Base-by-base conservation (phyloP, 2,329 filamentous ascomycete genomes). In the Arthrobotrys sphaeroides region DNA sequence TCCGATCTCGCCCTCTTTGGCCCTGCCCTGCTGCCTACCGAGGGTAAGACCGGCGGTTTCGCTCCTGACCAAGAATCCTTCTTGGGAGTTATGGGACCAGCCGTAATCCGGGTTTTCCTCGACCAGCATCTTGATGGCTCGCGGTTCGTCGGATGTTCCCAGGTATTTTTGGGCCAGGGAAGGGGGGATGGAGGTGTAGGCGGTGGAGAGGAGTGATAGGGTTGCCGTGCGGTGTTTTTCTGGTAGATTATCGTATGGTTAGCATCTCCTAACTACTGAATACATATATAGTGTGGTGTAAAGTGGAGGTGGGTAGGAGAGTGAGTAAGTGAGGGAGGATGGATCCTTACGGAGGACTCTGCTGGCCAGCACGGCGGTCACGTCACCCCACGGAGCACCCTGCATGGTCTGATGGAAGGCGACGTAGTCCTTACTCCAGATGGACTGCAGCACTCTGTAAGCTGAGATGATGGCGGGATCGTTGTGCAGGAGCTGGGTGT, bases 21-120 rank as follows among this genome's bases (percentile, higher is more conserved):
- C 22, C 80, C 82, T 12, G 83, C 83, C 2, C 81, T 82, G 0
- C 77, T 81, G 6, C 79, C 84, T 3, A 83, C 81, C 5, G 81
- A 85, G 43, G 83, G 83, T 78, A 66, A 85, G 77, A 84, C 85
- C 78, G 1, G 79, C 81, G 0, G 85, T 84, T 79, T 84, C 84
- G 80, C 82, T 38, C 20, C n/a, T 82, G 61, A 38, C 82, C 78
- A 80, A 36, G 22, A 80, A 68, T 5, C 77, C 75, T n/a, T n/a
- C n/a, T 10, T 61, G 31, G 7, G 61, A 74, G 36, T 79, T 78
- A 42, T 70, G 77, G 28, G 6, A 78, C 83, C 45, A 83, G 84
- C 77, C 81, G 83, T 38, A 82, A 81, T 2, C 81, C 12, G 73
- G 69, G 59, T 77, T 65, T 73, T 78, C 59, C 16, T 80, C 36